A percentile compares a stretch with the other conserved stretches of the same genome.
Conservation (phyloP, 148 eudicot genomes). For the Chenopodium formosanum region DNA sequence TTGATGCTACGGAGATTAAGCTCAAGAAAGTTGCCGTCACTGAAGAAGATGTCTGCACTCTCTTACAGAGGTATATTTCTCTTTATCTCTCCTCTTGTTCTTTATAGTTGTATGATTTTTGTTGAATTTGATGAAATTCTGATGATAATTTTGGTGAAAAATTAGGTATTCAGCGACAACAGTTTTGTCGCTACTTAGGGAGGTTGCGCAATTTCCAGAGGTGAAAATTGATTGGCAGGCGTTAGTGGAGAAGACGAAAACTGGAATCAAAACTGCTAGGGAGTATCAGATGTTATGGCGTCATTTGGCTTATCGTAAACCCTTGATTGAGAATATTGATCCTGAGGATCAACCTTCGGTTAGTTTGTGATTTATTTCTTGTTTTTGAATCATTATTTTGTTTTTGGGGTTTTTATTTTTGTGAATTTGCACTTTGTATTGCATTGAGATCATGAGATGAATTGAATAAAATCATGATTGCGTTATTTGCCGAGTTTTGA, state of each 20-base stretch:
- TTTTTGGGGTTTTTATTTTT: no score
- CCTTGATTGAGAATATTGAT: conserved; percentile 40
- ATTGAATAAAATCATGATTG: no score
- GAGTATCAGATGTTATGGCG: conserved; percentile 92
- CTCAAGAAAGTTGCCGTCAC: conserved; percentile 40
- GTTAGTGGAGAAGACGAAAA: conserved; percentile 56
- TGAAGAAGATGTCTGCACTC: conserved; percentile 53
- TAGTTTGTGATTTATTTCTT: neutral
- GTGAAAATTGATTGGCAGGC: conserved; percentile 69
- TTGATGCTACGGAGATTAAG: conserved; percentile 35
- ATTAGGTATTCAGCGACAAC: conserved; percentile 59
- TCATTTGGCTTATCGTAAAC: conserved; percentile 70
- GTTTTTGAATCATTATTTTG: no score
- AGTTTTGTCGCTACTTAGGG: conserved; percentile 62
- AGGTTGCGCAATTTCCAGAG: conserved; percentile 50
- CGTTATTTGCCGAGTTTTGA: neutral
- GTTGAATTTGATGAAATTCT: neutral
- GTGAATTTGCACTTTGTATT: no score
- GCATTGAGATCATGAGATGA: neutral
- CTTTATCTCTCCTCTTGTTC: neutral
- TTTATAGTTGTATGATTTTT: neutral
- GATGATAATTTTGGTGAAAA: neutral
- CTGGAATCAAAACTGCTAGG: conserved; percentile 64
- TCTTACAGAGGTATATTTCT: conserved; percentile 55
- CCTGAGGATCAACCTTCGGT: conserved; percentile 48